A percentile compares a stretch with the other conserved stretches of the same genome.
phyloP scores from a whole-genome alignment of 768 basidiomycete genomes.

The Auricularia cornea region DNA sequence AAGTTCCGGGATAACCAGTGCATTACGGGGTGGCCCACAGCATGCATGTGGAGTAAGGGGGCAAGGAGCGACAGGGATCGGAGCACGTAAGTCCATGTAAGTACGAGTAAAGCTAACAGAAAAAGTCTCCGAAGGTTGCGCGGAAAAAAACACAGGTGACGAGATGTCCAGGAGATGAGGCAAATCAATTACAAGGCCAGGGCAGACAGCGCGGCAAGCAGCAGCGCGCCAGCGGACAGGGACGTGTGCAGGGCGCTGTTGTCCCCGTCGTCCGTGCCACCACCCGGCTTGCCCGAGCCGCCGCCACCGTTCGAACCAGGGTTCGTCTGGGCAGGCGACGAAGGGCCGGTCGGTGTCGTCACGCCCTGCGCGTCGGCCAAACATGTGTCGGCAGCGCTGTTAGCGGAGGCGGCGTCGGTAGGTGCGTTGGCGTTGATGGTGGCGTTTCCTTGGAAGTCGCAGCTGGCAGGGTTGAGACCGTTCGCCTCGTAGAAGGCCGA shows the following conservation, averaged over 20 bases:
- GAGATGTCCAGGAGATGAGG: no score
- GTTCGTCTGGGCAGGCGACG: slow-evolving; percentile 1
- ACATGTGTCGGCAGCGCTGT: slow-evolving; percentile 57
- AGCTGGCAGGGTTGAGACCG: slow-evolving; percentile 50
- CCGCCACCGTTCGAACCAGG: not conserved
- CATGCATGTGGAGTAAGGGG: no score
- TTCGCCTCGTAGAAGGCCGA: slow-evolving; percentile 64
- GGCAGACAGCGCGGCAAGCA: not conserved
- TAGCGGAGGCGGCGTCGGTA: slow-evolving; percentile 38
- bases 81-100: no score
- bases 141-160: no score
- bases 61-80: no score
- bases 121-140: no score
- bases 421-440: slow-evolving; percentile 57
- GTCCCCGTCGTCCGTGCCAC: not conserved
- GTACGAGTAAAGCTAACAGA: no score
- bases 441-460: slow-evolving; percentile 79
- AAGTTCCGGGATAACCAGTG: no score
- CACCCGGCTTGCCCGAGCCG: not conserved
- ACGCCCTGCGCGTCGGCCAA: slow-evolving; percentile 54
- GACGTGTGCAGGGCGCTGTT: not conserved
- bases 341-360: slow-evolving; percentile 45
- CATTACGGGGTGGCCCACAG: no score
- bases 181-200: no score
- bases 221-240: not conserved